These are phyloP conservation scores for Pythium chondricola DNA, from an alignment of 352 stramenopile species.

Conservation along the genomic window DNA sequence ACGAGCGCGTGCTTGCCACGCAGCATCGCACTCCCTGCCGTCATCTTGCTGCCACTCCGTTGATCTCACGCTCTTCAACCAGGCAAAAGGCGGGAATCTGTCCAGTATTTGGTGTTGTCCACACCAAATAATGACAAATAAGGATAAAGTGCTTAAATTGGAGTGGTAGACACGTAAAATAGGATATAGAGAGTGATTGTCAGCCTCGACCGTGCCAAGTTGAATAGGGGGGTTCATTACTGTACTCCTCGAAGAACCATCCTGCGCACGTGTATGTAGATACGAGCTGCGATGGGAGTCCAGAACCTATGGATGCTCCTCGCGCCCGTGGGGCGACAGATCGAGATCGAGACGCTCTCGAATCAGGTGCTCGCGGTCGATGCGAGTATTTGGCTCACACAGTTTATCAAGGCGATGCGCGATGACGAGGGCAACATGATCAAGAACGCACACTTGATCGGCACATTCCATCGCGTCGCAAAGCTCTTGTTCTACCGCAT, in stretches of 20 bases:
- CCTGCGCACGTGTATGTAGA: not conserved
- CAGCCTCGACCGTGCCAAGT: not conserved
- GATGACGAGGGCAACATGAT: slow-evolving; percentile 94
- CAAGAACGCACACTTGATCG: slow-evolving; percentile 93
- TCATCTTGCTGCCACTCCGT: slow-evolving; percentile 5
- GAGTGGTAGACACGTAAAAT: no score
- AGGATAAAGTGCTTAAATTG: no score
- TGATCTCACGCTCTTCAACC: slow-evolving; percentile 15
- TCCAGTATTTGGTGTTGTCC: slow-evolving; percentile 5
- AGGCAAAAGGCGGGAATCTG: slow-evolving; percentile 6
- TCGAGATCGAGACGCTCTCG: slow-evolving; percentile 98
- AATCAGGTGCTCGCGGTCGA: slow-evolving; percentile 96
- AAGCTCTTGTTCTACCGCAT: slow-evolving; percentile 96
- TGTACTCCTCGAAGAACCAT: not conserved
- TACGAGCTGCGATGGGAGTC: slow-evolving; percentile 86
- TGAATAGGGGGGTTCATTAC: not conserved
- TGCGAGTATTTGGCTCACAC: slow-evolving; percentile 98
- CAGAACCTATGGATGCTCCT: slow-evolving; percentile 98
- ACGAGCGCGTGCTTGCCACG: slow-evolving; percentile 71
- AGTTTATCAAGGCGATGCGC: slow-evolving; percentile 99
- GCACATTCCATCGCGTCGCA: slow-evolving; percentile 91
- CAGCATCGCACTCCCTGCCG: slow-evolving; percentile 23
- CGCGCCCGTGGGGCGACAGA: slow-evolving; percentile 91
- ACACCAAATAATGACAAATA: no score
- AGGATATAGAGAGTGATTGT: not conserved